These are phyloP conservation scores for Alternaria consortialis DNA, from an alignment of 2,329 filamentous ascomycete genomes.

Conservation along the genomic window DNA sequence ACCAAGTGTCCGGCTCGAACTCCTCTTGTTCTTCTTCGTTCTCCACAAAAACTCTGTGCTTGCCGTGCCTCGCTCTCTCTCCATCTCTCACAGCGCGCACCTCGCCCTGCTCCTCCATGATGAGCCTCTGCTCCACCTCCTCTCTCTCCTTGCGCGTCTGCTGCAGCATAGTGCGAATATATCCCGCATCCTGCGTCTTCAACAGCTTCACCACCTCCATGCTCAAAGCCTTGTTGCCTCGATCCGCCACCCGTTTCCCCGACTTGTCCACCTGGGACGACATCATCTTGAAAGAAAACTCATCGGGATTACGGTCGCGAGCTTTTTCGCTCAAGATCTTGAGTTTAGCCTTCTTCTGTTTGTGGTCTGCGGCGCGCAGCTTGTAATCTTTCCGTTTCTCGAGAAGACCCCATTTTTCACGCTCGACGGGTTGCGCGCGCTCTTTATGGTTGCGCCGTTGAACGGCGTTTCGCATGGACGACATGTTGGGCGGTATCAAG, in stretches of 20 bases:
- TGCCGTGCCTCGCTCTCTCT: slow-evolving; percentile 32
- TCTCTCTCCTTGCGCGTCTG: slow-evolving; percentile 63
- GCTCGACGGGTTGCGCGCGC: slow-evolving; percentile 84
- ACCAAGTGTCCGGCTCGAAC: slow-evolving; percentile 54
- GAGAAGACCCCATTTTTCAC: slow-evolving; percentile 86
- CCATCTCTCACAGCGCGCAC: slow-evolving; percentile 52
- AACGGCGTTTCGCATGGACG: slow-evolving; percentile 50
- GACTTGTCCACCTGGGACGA: slow-evolving; percentile 59
- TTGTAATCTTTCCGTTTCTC: slow-evolving; percentile 92
- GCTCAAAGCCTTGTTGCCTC: slow-evolving; percentile 59
- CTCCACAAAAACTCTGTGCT: slow-evolving; percentile 53
- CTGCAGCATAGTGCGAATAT: slow-evolving; percentile 67
- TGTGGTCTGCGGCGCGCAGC: slow-evolving; percentile 71
- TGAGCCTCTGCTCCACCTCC: slow-evolving; percentile 54
- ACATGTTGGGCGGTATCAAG: slow-evolving; percentile 31
- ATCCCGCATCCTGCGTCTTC: slow-evolving; percentile 72
- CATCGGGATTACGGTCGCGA: slow-evolving; percentile 69
- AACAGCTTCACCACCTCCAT: slow-evolving; percentile 69
- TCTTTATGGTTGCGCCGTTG: slow-evolving; percentile 88
- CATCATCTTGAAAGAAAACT: slow-evolving; percentile 73
- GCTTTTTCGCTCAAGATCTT: slow-evolving; percentile 68
- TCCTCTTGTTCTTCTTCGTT: slow-evolving; percentile 52
- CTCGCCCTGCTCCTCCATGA: slow-evolving; percentile 50
- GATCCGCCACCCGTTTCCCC: slow-evolving; percentile 52
- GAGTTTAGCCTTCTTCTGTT: slow-evolving; percentile 67